phyloP scores from a whole-genome alignment of 495 filamentous ascomycete genomes.

The Thermochaetoides thermophila region DNA sequence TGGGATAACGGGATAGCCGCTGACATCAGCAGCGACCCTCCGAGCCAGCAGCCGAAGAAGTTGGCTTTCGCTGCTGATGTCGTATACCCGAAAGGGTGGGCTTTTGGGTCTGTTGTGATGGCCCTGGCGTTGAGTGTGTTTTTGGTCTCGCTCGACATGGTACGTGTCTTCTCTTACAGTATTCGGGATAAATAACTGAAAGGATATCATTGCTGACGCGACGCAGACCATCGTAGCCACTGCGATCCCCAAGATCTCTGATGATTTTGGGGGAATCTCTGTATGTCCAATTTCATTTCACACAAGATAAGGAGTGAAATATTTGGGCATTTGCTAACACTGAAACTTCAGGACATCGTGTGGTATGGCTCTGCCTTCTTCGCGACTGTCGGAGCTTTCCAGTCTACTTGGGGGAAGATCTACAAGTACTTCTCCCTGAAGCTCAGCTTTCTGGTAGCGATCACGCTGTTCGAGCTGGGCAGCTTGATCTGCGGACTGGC shows the following conservation, averaged over 20 bases:
- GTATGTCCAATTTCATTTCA: too few relatives aligned
- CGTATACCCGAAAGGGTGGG: conserved; percentile 22
- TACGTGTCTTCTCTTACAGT: conserved; percentile 9
- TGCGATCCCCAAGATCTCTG: conserved; percentile 30
- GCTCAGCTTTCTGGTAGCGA: conserved; percentile 23
- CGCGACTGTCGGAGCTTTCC: conserved; percentile 22
- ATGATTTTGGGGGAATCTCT: conserved; percentile 32
- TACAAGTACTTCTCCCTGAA: conserved; percentile 32
- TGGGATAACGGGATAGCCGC: too few relatives aligned
- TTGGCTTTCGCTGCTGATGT: too few relatives aligned
- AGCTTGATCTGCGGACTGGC: conserved; percentile 41
- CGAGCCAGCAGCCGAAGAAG: too few relatives aligned
- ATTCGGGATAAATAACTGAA: not conserved
- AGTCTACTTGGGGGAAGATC: conserved; percentile 24
- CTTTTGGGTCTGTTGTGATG: conserved; percentile 26
- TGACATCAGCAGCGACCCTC: too few relatives aligned
- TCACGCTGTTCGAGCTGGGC: conserved; percentile 38
- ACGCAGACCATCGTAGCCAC: conserved; percentile 31
- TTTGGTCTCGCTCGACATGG: conserved; percentile 37
- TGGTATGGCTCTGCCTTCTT: conserved; percentile 37
- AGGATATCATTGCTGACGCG: not conserved
- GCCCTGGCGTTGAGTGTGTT: conserved; percentile 37
- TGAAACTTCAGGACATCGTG: conserved; percentile 31
- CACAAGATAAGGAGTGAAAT: too few relatives aligned
- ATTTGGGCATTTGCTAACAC: too few relatives aligned